Conservation (phyloP, 306 rosid species). For the Sechiopsis laciniata region DNA sequence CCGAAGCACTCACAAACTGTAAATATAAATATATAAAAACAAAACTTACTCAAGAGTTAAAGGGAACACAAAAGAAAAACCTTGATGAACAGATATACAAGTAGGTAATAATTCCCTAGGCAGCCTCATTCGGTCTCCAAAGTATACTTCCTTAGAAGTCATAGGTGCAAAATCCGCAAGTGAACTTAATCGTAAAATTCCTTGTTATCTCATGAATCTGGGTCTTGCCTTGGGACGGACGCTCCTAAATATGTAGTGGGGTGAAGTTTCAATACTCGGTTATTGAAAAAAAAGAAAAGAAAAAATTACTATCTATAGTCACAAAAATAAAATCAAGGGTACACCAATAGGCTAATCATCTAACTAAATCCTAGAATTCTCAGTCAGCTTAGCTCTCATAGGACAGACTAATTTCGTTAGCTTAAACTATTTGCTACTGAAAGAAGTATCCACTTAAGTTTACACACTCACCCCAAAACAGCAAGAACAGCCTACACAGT, state of each 20-base stretch:
- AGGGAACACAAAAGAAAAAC: too few relatives aligned
- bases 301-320: too few relatives aligned
- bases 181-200: too few relatives aligned
- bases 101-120: too few relatives aligned
- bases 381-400: neutral
- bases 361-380: neutral
- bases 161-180: too few relatives aligned
- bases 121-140: too few relatives aligned
- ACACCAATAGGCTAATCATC: neutral
- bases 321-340: neutral
- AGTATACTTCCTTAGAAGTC: too few relatives aligned
- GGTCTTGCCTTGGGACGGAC: too few relatives aligned
- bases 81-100: neutral
- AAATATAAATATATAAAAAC: neutral
- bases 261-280: too few relatives aligned
- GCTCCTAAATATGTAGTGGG: too few relatives aligned
- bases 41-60: neutral
- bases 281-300: too few relatives aligned
- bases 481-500: neutral
- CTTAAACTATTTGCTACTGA: neutral
- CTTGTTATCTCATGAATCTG: too few relatives aligned
- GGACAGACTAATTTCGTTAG: neutral
- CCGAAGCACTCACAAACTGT: neutral
- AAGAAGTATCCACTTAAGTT: neutral
- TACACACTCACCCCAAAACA: conserved; percentile 1